Evolutionary conservation across 108 stramenopile species (phyloP), one percentile per base, ranked within the genome.

Genomic region (Ochromonas danica): DNA sequence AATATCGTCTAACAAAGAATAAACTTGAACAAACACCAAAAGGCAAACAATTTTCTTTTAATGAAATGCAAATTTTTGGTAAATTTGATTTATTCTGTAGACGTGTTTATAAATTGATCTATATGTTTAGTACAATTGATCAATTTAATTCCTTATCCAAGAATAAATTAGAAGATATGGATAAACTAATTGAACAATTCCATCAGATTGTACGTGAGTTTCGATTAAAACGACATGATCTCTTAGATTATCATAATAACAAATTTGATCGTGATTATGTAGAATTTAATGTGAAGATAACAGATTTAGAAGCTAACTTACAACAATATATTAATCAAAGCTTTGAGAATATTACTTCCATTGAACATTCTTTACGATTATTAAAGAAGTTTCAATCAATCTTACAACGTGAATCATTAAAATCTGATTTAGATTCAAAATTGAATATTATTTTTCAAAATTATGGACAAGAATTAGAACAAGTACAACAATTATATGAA

Each of bases 151-250:
- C 84, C 17, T 85, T 94, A 33, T 74, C 90, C 27, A 78, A 90
- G 35, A 93, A 93, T 81, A 92, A 91, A 87, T 74, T 94, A 43
- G 94, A 94, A 72, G 94, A 93, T 33, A 93, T 94, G 92, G 94
- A 93, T 77, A 72, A 86, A 40, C 88, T 94, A 61, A 89, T 92
- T 43, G 90, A 90, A 3, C 81, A 88, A 42, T 93, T 94, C 43
- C 83, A 91, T 61, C 62, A 84, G 30, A 91, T 93, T 71, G 89
- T 93, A 60, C 65, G 83, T 33, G 94, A 91, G 33, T 93, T 94
- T 62, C 89, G 90, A 38, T 63, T 71, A 28, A 92, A 90, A 86
- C 84, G 88, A 27, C 91, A 94, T 83, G 92, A 94, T 78, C 84
- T 94, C 43, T 87, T 94, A 0, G 93, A 92, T 78, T 93, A 91